These are phyloP conservation scores for Fremontodendron californicum DNA, from an alignment of 345 rosid genomes.

Conservation along the genomic window DNA sequence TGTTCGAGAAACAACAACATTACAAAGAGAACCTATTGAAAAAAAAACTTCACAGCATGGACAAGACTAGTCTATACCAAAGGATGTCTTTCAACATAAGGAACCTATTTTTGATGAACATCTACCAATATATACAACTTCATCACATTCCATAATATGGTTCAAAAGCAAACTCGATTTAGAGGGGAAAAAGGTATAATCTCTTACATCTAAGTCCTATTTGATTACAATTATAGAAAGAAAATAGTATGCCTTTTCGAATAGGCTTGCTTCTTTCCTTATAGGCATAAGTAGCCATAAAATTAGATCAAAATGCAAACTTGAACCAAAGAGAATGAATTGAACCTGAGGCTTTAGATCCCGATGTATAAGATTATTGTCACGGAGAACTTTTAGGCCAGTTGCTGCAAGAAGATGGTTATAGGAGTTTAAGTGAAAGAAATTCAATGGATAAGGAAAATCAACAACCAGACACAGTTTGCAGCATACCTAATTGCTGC, in stretches of 20 bases:
- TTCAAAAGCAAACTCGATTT: constrained; percentile 1
- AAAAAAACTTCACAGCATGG: neutral
- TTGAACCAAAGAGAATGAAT: constrained; percentile 14
- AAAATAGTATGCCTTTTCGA: neutral
- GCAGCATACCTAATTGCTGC: constrained; percentile 74
- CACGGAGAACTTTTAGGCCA: constrained; percentile 82
- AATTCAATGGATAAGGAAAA: constrained; percentile 10
- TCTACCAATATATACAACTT: neutral
- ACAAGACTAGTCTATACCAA: constrained; percentile 15
- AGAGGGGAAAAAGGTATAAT: neutral
- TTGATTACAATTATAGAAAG: neutral
- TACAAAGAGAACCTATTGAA: constrained; percentile 18
- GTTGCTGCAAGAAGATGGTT: constrained; percentile 49
- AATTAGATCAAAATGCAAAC: neutral
- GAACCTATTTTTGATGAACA: neutral
- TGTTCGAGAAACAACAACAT: constrained; percentile 40
- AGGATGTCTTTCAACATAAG: neutral
- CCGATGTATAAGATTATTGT: constrained; percentile 86
- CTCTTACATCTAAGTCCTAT: constrained; percentile 3
- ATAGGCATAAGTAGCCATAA: neutral
- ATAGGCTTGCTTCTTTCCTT: neutral
- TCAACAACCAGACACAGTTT: neutral
- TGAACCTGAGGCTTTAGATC: constrained; percentile 97
- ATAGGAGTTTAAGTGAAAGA: neutral
- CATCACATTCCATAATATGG: constrained; percentile 6